Evolutionary conservation across 768 basidiomycete species (phyloP), one percentile per base, ranked within the genome.

Genomic region (Serendipita vermifera): DNA sequence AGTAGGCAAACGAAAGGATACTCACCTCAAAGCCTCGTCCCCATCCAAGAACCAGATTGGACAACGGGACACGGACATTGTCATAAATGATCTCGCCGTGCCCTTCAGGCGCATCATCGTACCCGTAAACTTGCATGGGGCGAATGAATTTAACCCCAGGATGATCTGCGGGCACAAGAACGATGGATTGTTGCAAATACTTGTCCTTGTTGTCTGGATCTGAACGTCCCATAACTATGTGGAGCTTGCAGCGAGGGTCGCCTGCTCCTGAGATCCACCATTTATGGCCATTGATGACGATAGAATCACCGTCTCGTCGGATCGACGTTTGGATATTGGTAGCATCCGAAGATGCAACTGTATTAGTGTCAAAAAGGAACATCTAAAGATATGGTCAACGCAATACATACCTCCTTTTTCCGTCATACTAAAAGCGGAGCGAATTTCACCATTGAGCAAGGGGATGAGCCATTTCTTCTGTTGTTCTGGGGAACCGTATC

Each of bases 231-330:
- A 99, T 85, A 38, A 98, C 87, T 51, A 99, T 81, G 66, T 99
- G 94, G 9, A 98, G 62, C 57, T 79, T 81, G 59, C 85, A 86
- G 59, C 93, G 77, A 40, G 91, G 91, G 68, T 98, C 92, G 15
- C 92, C 92, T 5, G 93, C 94, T 51, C 93, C 93, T 27, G 89
- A 92, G 67, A 98, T 98, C 86, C 88, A 98, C 93, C 94, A 98
- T 77, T 99, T 99, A 70, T 92, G 90, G 0, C 93, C 96, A 63
- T 87, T 93, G 59, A 99, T 82, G 60, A 94, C 83, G 60, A 98
- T 88, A 59, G 91, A 83, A 63, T 86, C 72, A 33, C 90, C 88
- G 64, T 91, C 87, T 59, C 79, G 78, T 56, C 79, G 75, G 60
- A 94, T 86, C 26, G 87, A 86, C 1, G 89, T 94, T 51, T 79